A percentile compares a stretch with the other conserved stretches of the same genome.
Evolutionary conservation across 2,329 filamentous ascomycete genomes (phyloP).

Genomic region (Trichoderma harzianum): DNA sequence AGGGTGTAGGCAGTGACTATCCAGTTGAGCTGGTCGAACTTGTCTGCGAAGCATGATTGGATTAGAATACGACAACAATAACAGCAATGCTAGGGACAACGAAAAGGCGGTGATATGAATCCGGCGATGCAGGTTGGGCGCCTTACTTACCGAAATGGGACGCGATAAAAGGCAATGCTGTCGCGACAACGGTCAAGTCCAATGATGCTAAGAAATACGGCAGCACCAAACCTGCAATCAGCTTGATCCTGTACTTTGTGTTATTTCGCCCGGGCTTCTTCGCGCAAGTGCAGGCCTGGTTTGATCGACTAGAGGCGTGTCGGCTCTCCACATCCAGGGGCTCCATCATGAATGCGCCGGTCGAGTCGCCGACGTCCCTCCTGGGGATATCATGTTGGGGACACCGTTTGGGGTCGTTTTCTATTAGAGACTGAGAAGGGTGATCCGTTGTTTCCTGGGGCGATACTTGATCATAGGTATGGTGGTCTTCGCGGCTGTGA

Average conservation of each 20-base stretch:
- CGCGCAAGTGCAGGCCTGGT: background rate
- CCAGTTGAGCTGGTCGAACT: background rate
- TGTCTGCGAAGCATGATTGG: background rate
- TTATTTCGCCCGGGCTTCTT: background rate
- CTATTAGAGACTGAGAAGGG: background rate
- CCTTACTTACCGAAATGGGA: background rate
- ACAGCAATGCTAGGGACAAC: background rate
- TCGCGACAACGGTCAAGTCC: background rate
- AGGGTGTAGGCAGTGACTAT: background rate
- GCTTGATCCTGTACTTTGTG: background rate
- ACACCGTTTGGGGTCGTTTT: background rate
- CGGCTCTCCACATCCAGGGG: background rate
- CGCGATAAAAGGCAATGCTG: background rate
- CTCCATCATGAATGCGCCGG: background rate
- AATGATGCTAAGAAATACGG: background rate
- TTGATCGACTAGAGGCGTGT: background rate
- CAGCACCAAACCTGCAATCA: background rate
- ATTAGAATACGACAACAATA: background rate
- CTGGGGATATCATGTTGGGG: background rate
- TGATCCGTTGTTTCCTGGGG: background rate
- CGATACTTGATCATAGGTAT: background rate
- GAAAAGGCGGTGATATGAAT: background rate
- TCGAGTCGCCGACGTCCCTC: background rate
- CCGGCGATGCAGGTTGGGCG: background rate
- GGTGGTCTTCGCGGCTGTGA: background rate